Evolutionary conservation across 129 eudicot species (phyloP).

Genomic region (Lonicera japonica): DNA sequence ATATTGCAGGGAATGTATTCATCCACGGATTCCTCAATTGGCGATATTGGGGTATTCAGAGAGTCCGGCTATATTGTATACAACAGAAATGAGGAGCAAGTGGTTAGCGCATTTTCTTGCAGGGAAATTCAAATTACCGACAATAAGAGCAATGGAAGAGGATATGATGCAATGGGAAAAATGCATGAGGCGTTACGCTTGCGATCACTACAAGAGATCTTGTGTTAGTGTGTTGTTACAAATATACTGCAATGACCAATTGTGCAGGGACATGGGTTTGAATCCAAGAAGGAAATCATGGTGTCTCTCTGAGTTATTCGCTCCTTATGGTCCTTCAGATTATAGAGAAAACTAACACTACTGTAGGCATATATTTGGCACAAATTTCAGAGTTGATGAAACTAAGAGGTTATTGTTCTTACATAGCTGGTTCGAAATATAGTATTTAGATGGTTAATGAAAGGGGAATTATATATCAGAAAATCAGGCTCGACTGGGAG

Average conservation of each 20-base stretch:
- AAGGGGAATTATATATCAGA: too few relatives aligned
- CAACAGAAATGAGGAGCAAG: conserved; percentile 36
- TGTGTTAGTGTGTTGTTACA: conserved; percentile 31
- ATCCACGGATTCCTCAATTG: conserved; percentile 52
- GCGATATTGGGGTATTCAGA: conserved; percentile 56
- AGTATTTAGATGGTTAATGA: too few relatives aligned
- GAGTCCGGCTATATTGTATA: conserved; percentile 30
- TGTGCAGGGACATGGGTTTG: conserved; percentile 48
- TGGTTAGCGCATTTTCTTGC: conserved; percentile 49
- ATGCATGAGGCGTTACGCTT: conserved; percentile 15
- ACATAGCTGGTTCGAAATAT: too few relatives aligned
- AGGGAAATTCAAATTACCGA: conserved; percentile 37
- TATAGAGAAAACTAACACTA: conserved; percentile 9
- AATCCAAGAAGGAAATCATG: conserved; percentile 43
- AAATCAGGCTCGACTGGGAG: too few relatives aligned
- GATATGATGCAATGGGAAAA: conserved; percentile 35
- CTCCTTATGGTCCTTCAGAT: conserved; percentile 37
- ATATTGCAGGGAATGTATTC: conserved; percentile 42
- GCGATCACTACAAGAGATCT: conserved; percentile 27
- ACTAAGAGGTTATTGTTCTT: too few relatives aligned
- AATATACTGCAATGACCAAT: conserved; percentile 36
- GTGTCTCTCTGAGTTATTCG: conserved; percentile 29
- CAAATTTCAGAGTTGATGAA: too few relatives aligned
- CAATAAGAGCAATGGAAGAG: conserved; percentile 42
- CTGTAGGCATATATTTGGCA: too few relatives aligned